Evolutionary conservation across 2,329 filamentous ascomycete genomes (phyloP).

Genomic region (Nothomitra cinnamomea): DNA sequence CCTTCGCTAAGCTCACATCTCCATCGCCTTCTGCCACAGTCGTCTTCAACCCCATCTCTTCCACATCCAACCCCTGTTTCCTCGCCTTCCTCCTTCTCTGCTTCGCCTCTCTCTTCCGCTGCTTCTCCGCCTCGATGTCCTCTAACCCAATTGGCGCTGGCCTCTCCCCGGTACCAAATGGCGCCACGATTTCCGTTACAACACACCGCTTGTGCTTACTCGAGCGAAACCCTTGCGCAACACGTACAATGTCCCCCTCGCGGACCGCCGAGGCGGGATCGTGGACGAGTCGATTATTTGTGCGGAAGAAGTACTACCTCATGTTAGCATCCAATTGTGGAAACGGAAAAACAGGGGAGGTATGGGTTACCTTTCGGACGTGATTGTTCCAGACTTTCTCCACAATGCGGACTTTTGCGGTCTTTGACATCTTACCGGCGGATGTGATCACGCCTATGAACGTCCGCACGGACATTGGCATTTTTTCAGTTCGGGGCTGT

Average conservation of each 20-base stretch:
- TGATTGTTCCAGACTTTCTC: conserved; percentile 54
- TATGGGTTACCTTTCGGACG: conserved; percentile 46
- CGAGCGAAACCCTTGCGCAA: conserved; percentile 47
- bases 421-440: conserved; percentile 60
- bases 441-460: conserved; percentile 52
- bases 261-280: conserved; percentile 60
- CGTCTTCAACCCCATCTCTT: conserved; percentile 13
- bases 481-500: too few relatives aligned
- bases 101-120: conserved; percentile 39
- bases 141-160: not conserved
- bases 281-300: conserved; percentile 51
- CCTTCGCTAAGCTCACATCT: too few relatives aligned
- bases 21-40: conserved; percentile 13
- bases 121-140: conserved; percentile 27
- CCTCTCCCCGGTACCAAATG: conserved; percentile 31
- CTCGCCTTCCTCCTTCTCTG: conserved; percentile 31
- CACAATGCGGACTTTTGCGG: conserved; percentile 60
- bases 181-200: conserved; percentile 57
- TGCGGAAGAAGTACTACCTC: conserved; percentile 23
- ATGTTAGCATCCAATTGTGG: not conserved
- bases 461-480: not conserved
- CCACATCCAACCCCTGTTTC: conserved; percentile 13
- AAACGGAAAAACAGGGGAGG: not conserved
- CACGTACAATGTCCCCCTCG: conserved; percentile 58
- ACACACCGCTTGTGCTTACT: conserved; percentile 55